Conservation (phyloP, 257 asterid species). For the Salvia hispanica region DNA sequence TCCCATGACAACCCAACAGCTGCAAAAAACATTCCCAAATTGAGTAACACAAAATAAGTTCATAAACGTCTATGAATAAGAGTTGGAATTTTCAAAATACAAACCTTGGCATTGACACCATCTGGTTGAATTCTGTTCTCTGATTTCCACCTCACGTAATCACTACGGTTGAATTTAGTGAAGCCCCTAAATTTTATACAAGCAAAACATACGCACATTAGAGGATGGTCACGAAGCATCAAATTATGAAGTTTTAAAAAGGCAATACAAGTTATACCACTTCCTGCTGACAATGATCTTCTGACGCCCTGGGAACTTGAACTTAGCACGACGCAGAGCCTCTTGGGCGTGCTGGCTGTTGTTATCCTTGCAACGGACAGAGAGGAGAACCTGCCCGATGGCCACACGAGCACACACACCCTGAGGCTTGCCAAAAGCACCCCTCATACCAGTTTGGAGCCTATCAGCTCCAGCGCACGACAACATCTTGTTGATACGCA, state of each 20-base stretch:
- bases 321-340: conserved; percentile 91
- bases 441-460: conserved; percentile 95
- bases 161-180: conserved; percentile 64
- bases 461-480: conserved; percentile 98
- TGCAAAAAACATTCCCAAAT: conserved; percentile 31
- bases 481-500: conserved; percentile 86
- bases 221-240: not conserved
- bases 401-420: conserved; percentile 91
- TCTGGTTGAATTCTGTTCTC: conserved; percentile 64
- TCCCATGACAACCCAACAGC: conserved; percentile 64
- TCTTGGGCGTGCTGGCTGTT: conserved; percentile 81
- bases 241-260: not conserved
- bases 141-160: conserved; percentile 66
- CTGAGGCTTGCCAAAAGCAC: conserved; percentile 93
- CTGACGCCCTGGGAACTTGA: conserved; percentile 91
- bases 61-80: not conserved
- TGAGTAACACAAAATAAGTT: not conserved
- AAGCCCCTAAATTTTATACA: conserved; percentile 57
- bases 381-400: conserved; percentile 85
- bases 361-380: conserved; percentile 81
- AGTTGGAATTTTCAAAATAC: not conserved
- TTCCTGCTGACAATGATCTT: conserved; percentile 92
- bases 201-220: no score
- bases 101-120: conserved; percentile 85
- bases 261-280: conserved; percentile 42